Evolutionary conservation across 768 basidiomycete genomes (phyloP).

Genomic region (Hygrophoropsis aurantiaca): DNA sequence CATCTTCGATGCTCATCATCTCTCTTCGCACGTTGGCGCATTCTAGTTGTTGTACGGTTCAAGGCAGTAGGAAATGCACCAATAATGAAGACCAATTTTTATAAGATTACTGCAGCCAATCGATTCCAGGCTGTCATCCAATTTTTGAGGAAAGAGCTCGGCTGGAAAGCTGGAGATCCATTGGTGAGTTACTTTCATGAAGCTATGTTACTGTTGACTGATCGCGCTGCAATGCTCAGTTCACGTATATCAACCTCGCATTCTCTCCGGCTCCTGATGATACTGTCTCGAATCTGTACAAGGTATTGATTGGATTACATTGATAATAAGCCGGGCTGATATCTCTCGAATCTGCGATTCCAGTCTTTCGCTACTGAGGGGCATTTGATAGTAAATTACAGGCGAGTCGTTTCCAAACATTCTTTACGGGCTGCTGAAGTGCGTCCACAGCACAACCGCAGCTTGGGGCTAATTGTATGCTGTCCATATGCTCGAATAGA

Average conservation of each 20-base stretch:
- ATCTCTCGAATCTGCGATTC: neutral
- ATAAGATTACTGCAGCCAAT: conserved; percentile 94
- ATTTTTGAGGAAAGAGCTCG: conserved; percentile 86
- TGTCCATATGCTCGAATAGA: neutral
- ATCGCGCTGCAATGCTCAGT: conserved; percentile 63
- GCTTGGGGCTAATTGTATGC: conserved; percentile 52
- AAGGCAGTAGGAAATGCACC: conserved; percentile 97
- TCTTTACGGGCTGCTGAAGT: neutral
- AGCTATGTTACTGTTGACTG: conserved; percentile 31
- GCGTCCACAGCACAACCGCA: conserved; percentile 51
- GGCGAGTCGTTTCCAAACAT: conserved; percentile 40
- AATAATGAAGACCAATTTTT: conserved; percentile 98
- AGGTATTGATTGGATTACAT: conserved; percentile 35
- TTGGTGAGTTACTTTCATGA: conserved; percentile 51
- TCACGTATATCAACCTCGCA: conserved; percentile 76
- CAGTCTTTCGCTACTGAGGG: conserved; percentile 88
- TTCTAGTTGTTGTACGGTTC: conserved; percentile 90
- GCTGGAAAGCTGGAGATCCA: conserved; percentile 84
- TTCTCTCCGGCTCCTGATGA: conserved; percentile 80
- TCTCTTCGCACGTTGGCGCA: neutral
- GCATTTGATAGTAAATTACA: conserved; percentile 91
- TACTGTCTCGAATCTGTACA: conserved; percentile 68
- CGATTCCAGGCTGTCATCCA: conserved; percentile 94
- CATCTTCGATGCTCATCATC: conserved; percentile 5
- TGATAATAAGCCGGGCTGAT: neutral